Base-by-base conservation (phyloP, 139 green algal species). In the Haematococcus sp. region DNA sequence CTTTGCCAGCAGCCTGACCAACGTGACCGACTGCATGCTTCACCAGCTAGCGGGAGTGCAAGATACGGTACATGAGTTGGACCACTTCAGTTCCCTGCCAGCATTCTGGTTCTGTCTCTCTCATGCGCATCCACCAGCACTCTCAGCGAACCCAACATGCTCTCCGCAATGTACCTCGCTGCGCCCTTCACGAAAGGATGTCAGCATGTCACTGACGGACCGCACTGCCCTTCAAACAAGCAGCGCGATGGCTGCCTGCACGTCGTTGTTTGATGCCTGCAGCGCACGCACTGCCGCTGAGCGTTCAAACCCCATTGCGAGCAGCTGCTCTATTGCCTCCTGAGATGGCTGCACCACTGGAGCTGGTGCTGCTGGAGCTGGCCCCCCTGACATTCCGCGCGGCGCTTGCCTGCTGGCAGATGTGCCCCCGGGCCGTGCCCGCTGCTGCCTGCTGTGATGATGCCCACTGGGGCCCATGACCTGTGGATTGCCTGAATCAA, bases 221-320 rank as follows among this genome's bases (percentile, higher is more conserved):
- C 7, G 7, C 7, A 49, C 40, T 7, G 11, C 11, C 40, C 7
- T 11, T 49, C 40, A 71, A 16, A 88, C 71, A 32, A 88, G 76
- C 79, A 88, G 63, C 20, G 63, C 73, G 27, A 88, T 83, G 15
- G 88, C 88, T 0, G 70, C 68, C 59, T 89, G 69, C 63, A 93
- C 33, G 52, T 90, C 86, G 66, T 93, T 93, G 74, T 63, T 63
- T 0, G 79, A 35, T 28, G 76, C 67, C 73, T 74, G 63, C 74
- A 93, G 72, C 3, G 88, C 88, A 3, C 54, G 43, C 25, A 33
- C 7, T 2, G 83, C 85, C 25, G 52, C 44, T 17, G 34, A 70
- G 32, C 70, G 63, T 3, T 78, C 76, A 61, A 93, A 93, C 31
- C 88, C 88, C 88, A 93, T 93, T 0, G 73, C 72, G 55, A 92